A percentile compares a stretch with the other conserved stretches of the same genome.
phyloP scores from a whole-genome alignment of 2,329 filamentous ascomycete species.

The Rutstroemia sp. region DNA sequence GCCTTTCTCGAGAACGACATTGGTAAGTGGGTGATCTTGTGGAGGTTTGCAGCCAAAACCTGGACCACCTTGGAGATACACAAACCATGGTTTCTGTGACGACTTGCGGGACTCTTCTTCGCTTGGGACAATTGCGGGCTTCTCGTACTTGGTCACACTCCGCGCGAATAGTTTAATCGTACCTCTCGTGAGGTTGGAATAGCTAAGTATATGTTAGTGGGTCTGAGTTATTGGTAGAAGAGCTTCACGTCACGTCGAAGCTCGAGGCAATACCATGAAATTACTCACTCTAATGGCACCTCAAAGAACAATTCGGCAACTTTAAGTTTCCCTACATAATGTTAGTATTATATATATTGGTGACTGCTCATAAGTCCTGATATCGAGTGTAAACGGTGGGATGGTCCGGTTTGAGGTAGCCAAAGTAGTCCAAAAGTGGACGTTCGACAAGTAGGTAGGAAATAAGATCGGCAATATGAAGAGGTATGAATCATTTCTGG shows the following conservation, averaged over 20 bases:
- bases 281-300: slow-evolving; percentile 75
- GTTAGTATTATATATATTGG: slow-evolving; percentile 1
- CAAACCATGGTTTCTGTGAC: slow-evolving; percentile 49
- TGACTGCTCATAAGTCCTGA: background rate
- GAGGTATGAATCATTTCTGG: background rate
- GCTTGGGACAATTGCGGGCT: slow-evolving; percentile 33
- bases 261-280: slow-evolving; percentile 50
- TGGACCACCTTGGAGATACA: slow-evolving; percentile 65
- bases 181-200: slow-evolving; percentile 30
- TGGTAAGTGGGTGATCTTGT: slow-evolving; percentile 65
- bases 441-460: background rate
- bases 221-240: too few relatives aligned
- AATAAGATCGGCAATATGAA: background rate
- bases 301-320: slow-evolving; percentile 82
- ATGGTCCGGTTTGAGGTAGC: too few relatives aligned
- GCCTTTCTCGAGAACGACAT: slow-evolving; percentile 64
- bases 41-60: slow-evolving; percentile 58
- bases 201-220: background rate
- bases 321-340: slow-evolving; percentile 56
- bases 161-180: slow-evolving; percentile 72
- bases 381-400: too few relatives aligned
- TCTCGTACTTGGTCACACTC: slow-evolving; percentile 60
- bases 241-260: slow-evolving; percentile 29
- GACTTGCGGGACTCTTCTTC: slow-evolving; percentile 34
- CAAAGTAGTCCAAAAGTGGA: background rate